Evolutionary conservation across 805 yeast genomes (phyloP).

Genomic region (Schizosaccharomyces osmophilus): DNA sequence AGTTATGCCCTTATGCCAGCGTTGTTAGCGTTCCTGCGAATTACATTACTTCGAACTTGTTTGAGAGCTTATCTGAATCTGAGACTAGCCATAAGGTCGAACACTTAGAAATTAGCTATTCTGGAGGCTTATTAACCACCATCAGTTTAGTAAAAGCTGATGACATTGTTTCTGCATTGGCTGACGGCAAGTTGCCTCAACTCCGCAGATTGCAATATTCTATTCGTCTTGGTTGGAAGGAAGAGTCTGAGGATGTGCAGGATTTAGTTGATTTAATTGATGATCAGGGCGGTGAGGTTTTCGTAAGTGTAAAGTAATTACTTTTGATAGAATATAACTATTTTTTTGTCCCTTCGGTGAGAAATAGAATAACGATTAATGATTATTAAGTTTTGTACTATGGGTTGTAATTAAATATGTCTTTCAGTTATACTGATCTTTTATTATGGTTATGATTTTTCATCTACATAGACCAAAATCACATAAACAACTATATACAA

Average conservation of each 20-base stretch:
- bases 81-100: conserved; percentile 23
- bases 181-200: conserved; percentile 50
- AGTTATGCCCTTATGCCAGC: conserved; percentile 49
- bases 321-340: no score
- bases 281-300: conserved; percentile 18
- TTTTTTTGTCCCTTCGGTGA: no score
- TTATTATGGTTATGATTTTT: no score
- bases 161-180: conserved; percentile 62
- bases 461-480: no score
- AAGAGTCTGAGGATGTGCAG: conserved; percentile 29
- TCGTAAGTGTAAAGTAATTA: neutral
- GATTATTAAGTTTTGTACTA: no score
- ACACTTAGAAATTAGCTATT: conserved; percentile 47
- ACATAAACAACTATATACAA: no score
- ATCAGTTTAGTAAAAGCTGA: conserved; percentile 40
- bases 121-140: conserved; percentile 56
- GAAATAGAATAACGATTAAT: no score
- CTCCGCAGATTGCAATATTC: conserved; percentile 43
- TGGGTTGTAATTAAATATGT: no score
- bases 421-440: no score
- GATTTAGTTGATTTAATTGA: conserved; percentile 48
- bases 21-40: conserved; percentile 54
- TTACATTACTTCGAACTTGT: conserved; percentile 29
- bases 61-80: conserved; percentile 17
- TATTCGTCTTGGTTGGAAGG: conserved; percentile 59